Conservation (phyloP, 2,329 filamentous ascomycete species). For the Neonectria punicea region DNA sequence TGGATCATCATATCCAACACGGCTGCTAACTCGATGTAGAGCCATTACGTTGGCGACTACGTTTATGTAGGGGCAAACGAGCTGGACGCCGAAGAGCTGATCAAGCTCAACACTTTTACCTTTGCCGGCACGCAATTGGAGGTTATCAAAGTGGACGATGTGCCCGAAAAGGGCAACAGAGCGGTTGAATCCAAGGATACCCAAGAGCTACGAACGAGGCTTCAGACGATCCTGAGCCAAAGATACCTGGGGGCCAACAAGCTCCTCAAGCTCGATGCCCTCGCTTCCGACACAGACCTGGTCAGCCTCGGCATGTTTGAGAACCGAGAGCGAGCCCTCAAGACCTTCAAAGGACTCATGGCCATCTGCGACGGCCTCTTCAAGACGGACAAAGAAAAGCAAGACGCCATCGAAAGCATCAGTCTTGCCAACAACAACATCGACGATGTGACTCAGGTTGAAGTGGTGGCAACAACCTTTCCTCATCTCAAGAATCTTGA, state of each 20-base stretch:
- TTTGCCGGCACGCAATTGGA: constrained; percentile 75
- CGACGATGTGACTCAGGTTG: constrained; percentile 76
- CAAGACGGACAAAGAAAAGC: constrained; percentile 75
- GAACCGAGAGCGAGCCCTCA: constrained; percentile 76
- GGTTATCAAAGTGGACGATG: constrained; percentile 62
- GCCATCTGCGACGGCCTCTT: constrained; percentile 83
- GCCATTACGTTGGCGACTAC: constrained; percentile 73
- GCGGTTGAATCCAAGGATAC: constrained; percentile 62
- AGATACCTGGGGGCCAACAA: constrained; percentile 80
- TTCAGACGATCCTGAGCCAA: constrained; percentile 76
- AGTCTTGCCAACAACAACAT: constrained; percentile 85
- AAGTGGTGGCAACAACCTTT: constrained; percentile 79
- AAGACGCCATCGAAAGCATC: constrained; percentile 83
- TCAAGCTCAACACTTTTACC: constrained; percentile 73
- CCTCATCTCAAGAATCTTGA: constrained; percentile 90
- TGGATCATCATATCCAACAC: constrained; percentile 34
- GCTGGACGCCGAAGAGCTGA: constrained; percentile 70
- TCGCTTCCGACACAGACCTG: constrained; percentile 78
- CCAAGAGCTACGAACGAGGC: constrained; percentile 72
- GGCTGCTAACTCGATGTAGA: constrained; percentile 78
- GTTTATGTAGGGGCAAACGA: constrained; percentile 74
- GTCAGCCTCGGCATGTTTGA: constrained; percentile 80
- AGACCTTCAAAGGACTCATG: constrained; percentile 94
- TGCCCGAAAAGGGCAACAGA: constrained; percentile 46
- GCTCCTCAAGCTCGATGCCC: constrained; percentile 82